Percentiles rank a stretch among this genome's conserved stretches.
These are phyloP conservation scores for Taphrina communis DNA, from an alignment of 1,139 yeast genomes.

Conservation along the genomic window DNA sequence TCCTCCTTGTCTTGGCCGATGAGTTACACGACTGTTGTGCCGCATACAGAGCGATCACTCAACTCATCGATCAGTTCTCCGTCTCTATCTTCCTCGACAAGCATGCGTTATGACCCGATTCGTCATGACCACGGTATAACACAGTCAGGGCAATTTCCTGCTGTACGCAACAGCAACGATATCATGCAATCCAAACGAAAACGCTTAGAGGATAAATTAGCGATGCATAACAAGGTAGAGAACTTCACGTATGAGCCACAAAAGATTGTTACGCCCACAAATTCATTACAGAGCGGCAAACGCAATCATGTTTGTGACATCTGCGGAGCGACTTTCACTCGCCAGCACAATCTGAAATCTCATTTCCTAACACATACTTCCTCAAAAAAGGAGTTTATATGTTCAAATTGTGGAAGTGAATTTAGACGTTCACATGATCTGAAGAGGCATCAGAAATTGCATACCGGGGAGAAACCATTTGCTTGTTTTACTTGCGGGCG, in stretches of 20 bases:
- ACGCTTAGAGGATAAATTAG: background rate
- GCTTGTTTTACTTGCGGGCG: constrained; percentile 67
- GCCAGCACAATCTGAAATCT: constrained; percentile 76
- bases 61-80: background rate
- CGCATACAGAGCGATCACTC: background rate
- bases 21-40: constrained; percentile 14
- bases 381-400: constrained; percentile 67
- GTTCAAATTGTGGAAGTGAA: constrained; percentile 66
- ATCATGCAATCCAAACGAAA: constrained; percentile 3
- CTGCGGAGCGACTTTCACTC: constrained; percentile 67
- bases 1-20: constrained; percentile 25
- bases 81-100: constrained; percentile 2
- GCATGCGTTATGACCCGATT: constrained; percentile 21
- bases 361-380: constrained; percentile 71
- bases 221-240: background rate
- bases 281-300: constrained; percentile 27
- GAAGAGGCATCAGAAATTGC: constrained; percentile 74
- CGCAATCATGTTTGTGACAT: constrained; percentile 60
- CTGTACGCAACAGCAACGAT: background rate
- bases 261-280: constrained; percentile 25
- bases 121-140: constrained; percentile 4
- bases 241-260: constrained; percentile 21
- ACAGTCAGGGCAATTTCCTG: background rate
- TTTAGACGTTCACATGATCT: constrained; percentile 78
- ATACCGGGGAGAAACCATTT: constrained; percentile 76